Evolutionary conservation across 2,329 filamentous ascomycete genomes (phyloP).

Genomic region (Lizonia empirigonia): DNA sequence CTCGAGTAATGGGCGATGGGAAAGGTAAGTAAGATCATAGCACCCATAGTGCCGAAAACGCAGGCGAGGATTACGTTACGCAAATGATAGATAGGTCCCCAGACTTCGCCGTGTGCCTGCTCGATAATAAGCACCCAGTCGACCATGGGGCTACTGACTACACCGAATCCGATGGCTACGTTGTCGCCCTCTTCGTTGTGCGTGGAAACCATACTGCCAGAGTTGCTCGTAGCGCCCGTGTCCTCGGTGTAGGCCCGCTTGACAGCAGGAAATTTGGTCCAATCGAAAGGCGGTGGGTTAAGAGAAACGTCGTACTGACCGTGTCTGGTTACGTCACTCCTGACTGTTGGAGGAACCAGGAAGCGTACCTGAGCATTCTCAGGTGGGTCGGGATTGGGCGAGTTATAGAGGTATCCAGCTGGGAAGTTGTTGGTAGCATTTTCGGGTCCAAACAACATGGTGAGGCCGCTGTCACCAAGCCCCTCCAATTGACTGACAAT

Average conservation of each 20-base stretch:
- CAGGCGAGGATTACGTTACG: constrained; percentile 81
- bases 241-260: constrained; percentile 63
- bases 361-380: constrained; percentile 39
- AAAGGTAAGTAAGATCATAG: constrained; percentile 72
- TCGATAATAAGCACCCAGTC: constrained; percentile 87
- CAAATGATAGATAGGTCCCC: constrained; percentile 74
- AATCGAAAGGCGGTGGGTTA: constrained; percentile 56
- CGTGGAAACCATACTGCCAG: constrained; percentile 70
- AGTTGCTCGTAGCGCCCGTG: constrained; percentile 62
- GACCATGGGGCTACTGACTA: constrained; percentile 69
- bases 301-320: constrained; percentile 32
- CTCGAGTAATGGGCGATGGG: constrained; percentile 84
- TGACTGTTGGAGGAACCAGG: constrained; percentile 41
- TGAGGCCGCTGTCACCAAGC: constrained; percentile 70
- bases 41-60: constrained; percentile 80
- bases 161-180: constrained; percentile 82
- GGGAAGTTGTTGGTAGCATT: constrained; percentile 65
- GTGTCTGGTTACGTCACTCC: constrained; percentile 32
- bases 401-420: constrained; percentile 38
- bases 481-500: constrained; percentile 71
- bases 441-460: constrained; percentile 72
- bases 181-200: constrained; percentile 71
- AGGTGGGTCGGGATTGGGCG: constrained; percentile 26
- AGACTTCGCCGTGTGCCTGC: constrained; percentile 74
- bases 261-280: constrained; percentile 67